Evolutionary conservation across 768 basidiomycete species (phyloP), one percentile per base, ranked within the genome.

Genomic region (Gloeopeniophorella convolvens): DNA sequence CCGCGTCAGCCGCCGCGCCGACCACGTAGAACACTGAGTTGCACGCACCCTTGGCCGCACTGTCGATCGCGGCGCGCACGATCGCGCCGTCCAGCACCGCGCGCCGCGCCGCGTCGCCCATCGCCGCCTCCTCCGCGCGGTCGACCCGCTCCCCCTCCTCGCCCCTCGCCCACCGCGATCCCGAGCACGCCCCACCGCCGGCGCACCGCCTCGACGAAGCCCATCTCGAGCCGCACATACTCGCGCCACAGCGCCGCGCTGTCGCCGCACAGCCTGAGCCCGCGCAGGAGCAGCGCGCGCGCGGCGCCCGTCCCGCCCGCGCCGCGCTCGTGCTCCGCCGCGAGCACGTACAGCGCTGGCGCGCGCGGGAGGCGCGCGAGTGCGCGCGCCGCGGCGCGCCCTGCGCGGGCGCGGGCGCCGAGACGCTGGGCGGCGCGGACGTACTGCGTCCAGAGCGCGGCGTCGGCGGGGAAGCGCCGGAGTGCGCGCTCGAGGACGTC

Each of bases 401-500:
- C 86, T 87, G 80, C 26, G 89, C 93, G 16, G 84, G 86, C 79
- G 13, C 79, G 72, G 37, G 92, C 91, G 0, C 82, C 80, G 62
- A 90, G 83, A 39, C 79, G 74, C 65, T 89, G 85, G 1, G 91
- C 92, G 18, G 90, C 75, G 50, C 89, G 75, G 41, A 94, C 82
- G 62, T 95, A 96, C 57, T 93, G 85, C 41, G 88, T 70, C 93
- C 93, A 97, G 8, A 94, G 74, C 3, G 75, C 82, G 5, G 95
- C 74, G 63, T 97, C 93, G 9, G 77, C 77, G 60, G 89, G 90
- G 77, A 97, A 96, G 61, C 84, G 87, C 63, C 78, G 83, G 18
- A 93, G 72, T 1, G 89, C 93, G 16, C 93, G 80, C 65, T 95
- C 90, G 58, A 95, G 91, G 50, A 95, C 90, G 54, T 89, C 84